phyloP scores from a whole-genome alignment of 768 basidiomycete species.

The Lentinula sp. region DNA sequence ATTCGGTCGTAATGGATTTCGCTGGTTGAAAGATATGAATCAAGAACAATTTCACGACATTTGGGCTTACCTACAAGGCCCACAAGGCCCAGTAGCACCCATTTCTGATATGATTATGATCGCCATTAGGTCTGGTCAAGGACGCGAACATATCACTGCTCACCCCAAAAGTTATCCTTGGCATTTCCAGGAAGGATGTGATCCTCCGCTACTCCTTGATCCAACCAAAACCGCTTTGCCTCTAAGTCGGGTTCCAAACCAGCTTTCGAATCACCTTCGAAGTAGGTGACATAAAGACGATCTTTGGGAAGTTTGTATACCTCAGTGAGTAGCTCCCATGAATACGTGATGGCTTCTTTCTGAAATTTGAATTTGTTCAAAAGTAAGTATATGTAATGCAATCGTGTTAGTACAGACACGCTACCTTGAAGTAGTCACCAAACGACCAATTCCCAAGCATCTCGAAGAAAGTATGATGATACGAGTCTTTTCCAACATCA shows the following conservation, averaged over 20 bases:
- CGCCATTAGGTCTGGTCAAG: background rate
- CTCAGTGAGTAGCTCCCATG: conserved; percentile 91
- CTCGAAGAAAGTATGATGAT: conserved; percentile 98
- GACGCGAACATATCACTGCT: conserved; percentile 14
- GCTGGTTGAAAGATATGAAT: conserved; percentile 28
- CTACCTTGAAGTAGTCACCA: conserved; percentile 98
- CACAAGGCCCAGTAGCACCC: conserved; percentile 97
- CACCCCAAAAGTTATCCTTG: conserved; percentile 99
- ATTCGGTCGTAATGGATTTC: conserved; percentile 98
- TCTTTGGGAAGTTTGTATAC: conserved; percentile 87
- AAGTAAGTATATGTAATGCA: conserved; percentile 1
- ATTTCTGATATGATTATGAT: conserved; percentile 59
- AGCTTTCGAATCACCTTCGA: conserved; percentile 86
- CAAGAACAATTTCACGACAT: background rate
- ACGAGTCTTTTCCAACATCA: conserved; percentile 98
- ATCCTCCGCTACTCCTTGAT: conserved; percentile 82
- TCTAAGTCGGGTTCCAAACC: conserved; percentile 86
- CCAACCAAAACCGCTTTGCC: conserved; percentile 81
- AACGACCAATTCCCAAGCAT: conserved; percentile 99
- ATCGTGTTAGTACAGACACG: conserved; percentile 9
- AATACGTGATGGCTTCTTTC: conserved; percentile 90
- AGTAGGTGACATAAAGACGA: conserved; percentile 95
- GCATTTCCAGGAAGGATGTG: conserved; percentile 92
- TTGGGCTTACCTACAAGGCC: conserved; percentile 74
- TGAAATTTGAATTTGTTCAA: conserved; percentile 20